These are phyloP conservation scores for Citrus glauca DNA, from an alignment of 345 rosid species.

Conservation along the genomic window DNA sequence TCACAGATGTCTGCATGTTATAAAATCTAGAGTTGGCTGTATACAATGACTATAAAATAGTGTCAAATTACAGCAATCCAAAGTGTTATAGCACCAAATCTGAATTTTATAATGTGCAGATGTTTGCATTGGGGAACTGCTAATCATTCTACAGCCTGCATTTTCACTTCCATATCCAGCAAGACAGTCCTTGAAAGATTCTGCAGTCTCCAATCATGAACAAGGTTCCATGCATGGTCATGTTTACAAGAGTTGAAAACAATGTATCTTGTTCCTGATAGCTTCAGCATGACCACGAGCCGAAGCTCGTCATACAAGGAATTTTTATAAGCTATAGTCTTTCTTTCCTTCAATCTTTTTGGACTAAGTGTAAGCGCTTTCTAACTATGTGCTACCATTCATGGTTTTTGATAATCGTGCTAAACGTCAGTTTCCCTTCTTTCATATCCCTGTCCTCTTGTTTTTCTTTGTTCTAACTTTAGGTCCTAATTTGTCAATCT, in stretches of 20 bases:
- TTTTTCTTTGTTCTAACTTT: not conserved
- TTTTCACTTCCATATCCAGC: not conserved
- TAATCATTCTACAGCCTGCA: too few species aligned
- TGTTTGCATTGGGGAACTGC: not conserved
- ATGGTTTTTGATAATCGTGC: not conserved
- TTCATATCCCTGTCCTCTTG: not conserved
- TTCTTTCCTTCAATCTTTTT: not conserved
- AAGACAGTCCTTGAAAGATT: not conserved
- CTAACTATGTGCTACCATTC: not conserved
- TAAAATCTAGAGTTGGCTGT: not conserved
- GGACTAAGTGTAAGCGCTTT: not conserved
- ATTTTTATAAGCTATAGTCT: not conserved
- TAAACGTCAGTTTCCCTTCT: not conserved
- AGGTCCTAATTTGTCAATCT: not conserved
- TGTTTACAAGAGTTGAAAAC: not conserved
- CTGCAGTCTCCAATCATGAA: not conserved
- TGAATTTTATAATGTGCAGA: too few species aligned
- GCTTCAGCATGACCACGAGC: not conserved
- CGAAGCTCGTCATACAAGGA: not conserved
- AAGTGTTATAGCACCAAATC: not conserved
- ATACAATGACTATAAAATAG: not conserved
- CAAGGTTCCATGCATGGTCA: not conserved
- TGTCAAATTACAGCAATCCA: not conserved
- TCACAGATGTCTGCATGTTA: not conserved
- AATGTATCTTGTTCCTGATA: not conserved